Evolutionary conservation across 768 basidiomycete genomes (phyloP), one percentile per base, ranked within the genome.

Genomic region (Suillus discolor): DNA sequence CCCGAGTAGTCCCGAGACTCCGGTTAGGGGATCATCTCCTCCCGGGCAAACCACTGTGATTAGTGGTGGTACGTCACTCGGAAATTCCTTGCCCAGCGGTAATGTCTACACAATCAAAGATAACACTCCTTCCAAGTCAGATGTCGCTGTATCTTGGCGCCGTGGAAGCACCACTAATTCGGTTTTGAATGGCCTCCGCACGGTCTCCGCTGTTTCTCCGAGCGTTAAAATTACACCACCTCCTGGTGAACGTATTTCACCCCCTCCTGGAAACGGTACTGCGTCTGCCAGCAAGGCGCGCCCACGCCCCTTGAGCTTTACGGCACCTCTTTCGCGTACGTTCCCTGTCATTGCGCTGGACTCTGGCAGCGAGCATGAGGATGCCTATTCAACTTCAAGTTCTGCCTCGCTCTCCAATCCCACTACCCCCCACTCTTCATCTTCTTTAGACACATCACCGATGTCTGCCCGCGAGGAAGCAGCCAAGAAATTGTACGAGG

Each of bases 391-490:
- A 20, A 85, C 88, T 62, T 80, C 82, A 25, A 87, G 86, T 28
- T 90, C 89, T 20, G 78, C 79, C 57, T 87, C 86, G 41, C 80
- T 81, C 67, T 88, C 89, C n/a, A 89, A 92, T 65, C 92, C 93
- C 4, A 86, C 88, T 51, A 93, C 92, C 1, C 91, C 93, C 13
- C 86, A 85, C 69, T 90, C 91, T 20, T 84, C 88, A 51, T 85
- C 88, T 55, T 91, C 89, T 44, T 72, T 71, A 61, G 81, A 81
- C 25, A 71, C 72, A 2, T 78, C 78, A 67, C 85, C 89, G 63
- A 87, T 94, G 71, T 92, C 91, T 79, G 90, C 90, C 75, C 90
- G 93, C 80, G 93, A 94, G 79, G 92, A 93, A 79, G 93, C 88
- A 13, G 77, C 89, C 47, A 94, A 93, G 86, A 93, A 91, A 79